phyloP scores from a whole-genome alignment of 2,329 filamentous ascomycete species.

The Ceratocystis colombiana region DNA sequence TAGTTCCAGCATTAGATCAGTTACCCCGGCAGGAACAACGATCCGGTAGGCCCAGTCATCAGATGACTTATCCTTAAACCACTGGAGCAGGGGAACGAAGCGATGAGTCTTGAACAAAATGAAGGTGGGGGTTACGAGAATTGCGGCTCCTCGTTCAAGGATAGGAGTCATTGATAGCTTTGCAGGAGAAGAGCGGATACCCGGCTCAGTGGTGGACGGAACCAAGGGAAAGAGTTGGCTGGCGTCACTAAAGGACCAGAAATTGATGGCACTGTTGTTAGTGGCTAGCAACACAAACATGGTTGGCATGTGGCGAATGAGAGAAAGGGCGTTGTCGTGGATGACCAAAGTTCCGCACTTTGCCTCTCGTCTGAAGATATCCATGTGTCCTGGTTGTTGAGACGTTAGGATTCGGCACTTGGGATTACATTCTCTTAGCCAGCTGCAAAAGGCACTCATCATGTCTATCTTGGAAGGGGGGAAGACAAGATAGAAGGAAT shows the following conservation, averaged over 20 bases:
- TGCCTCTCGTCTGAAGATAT: conserved; percentile 34
- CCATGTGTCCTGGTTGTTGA: conserved; percentile 39
- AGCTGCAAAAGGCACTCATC: conserved; percentile 36
- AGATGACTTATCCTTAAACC: conserved; percentile 29
- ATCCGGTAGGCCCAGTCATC: not conserved
- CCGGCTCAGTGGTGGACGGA: conserved; percentile 22
- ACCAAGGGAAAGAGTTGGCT: conserved; percentile 27
- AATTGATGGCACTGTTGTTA: conserved; percentile 30
- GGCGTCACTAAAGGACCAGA: conserved; percentile 37
- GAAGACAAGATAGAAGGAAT: conserved; percentile 43
- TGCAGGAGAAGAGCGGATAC: conserved; percentile 11
- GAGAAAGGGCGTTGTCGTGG: conserved; percentile 37
- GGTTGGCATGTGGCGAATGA: conserved; percentile 35
- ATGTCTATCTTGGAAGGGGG: conserved; percentile 34
- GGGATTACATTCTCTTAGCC: conserved; percentile 37
- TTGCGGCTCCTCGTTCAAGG: conserved; percentile 32
- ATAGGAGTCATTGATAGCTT: conserved; percentile 30
- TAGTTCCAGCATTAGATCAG: not conserved
- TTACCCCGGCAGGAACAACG: not conserved
- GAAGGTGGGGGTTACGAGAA: conserved; percentile 39
- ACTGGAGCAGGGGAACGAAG: conserved; percentile 33
- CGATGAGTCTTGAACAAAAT: conserved; percentile 34
- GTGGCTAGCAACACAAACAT: conserved; percentile 33
- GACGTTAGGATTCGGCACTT: conserved; percentile 38
- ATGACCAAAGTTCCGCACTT: conserved; percentile 35